A percentile compares a stretch with the other conserved stretches of the same genome.
Evolutionary conservation across 805 yeast genomes (phyloP).

Genomic region (Starmerella vitae): DNA sequence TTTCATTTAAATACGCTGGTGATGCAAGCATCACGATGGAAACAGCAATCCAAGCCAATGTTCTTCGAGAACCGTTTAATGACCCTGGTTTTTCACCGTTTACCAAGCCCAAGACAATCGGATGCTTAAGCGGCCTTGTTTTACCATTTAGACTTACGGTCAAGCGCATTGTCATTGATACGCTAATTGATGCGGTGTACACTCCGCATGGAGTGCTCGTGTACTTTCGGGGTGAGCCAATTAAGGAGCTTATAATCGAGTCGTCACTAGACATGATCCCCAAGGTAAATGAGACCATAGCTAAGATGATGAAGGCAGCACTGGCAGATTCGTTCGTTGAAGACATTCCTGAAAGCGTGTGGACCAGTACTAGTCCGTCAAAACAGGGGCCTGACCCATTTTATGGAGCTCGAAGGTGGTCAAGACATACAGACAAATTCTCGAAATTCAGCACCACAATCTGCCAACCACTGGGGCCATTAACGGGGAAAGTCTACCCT

Average conservation of each 20-base stretch:
- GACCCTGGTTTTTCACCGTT: constrained; percentile 29
- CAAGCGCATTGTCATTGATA: constrained; percentile 21
- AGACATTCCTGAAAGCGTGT: constrained; percentile 27
- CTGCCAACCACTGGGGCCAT: constrained; percentile 3
- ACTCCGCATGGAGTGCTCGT: constrained; percentile 25
- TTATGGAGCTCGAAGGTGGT: constrained; percentile 21
- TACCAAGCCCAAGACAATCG: constrained; percentile 21
- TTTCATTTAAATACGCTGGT: constrained; percentile 59
- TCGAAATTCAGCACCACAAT: constrained; percentile 5
- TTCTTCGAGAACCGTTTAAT: constrained; percentile 29
- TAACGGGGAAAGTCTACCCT: not conserved
- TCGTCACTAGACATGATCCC: constrained; percentile 27
- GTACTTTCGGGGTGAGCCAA: constrained; percentile 24
- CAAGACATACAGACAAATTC: constrained; percentile 11
- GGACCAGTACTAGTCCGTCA: constrained; percentile 21
- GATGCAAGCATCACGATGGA: constrained; percentile 58
- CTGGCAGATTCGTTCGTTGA: constrained; percentile 24
- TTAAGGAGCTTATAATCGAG: constrained; percentile 20
- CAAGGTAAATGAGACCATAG: constrained; percentile 22
- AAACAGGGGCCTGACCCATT: constrained; percentile 19
- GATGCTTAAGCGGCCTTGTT: constrained; percentile 20
- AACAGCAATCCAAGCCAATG: constrained; percentile 67
- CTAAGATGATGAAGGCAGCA: constrained; percentile 17
- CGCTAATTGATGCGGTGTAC: constrained; percentile 25
- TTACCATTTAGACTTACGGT: constrained; percentile 24